Percentiles rank a stretch among this genome's conserved stretches.
Conservation (phyloP, 306 rosid genomes). For the Cucurbita argyrosperma region DNA sequence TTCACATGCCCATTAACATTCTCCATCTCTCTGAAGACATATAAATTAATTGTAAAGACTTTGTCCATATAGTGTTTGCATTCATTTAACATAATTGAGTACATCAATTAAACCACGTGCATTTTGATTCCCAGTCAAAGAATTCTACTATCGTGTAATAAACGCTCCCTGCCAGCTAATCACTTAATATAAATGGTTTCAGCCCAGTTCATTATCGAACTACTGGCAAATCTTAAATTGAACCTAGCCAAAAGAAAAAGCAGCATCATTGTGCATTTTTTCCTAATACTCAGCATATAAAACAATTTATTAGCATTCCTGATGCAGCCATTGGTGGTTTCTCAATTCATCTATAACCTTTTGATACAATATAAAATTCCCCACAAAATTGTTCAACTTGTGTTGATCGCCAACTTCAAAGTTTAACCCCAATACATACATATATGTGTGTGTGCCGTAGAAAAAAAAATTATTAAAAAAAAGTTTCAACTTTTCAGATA, state of each 20-base stretch:
- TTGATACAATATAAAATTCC: neutral
- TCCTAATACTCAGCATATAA: neutral
- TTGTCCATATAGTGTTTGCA: neutral
- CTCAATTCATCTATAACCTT: neutral
- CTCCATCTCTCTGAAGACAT: slow-evolving; percentile 57
- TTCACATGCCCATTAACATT: slow-evolving; percentile 67
- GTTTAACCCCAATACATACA: neutral
- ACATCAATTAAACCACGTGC: neutral
- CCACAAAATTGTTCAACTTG: neutral
- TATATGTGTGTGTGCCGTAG: too few species aligned
- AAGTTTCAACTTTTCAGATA: neutral
- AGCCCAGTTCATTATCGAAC: neutral
- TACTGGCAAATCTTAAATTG: neutral
- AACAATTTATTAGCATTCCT: neutral
- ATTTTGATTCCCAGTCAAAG: neutral
- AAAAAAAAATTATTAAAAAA: neutral
- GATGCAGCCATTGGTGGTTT: neutral
- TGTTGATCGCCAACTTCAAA: neutral
- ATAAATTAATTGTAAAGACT: neutral
- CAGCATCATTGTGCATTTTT: neutral
- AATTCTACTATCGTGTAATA: neutral
- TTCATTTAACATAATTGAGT: neutral
- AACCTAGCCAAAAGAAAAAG: neutral
- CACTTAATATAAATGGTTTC: neutral
- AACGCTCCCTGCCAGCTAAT: neutral